A percentile compares a stretch with the other conserved stretches of the same genome.
These are phyloP conservation scores for Cystofilobasidium ferigula DNA, from an alignment of 768 basidiomycete species.

Conservation along the genomic window DNA sequence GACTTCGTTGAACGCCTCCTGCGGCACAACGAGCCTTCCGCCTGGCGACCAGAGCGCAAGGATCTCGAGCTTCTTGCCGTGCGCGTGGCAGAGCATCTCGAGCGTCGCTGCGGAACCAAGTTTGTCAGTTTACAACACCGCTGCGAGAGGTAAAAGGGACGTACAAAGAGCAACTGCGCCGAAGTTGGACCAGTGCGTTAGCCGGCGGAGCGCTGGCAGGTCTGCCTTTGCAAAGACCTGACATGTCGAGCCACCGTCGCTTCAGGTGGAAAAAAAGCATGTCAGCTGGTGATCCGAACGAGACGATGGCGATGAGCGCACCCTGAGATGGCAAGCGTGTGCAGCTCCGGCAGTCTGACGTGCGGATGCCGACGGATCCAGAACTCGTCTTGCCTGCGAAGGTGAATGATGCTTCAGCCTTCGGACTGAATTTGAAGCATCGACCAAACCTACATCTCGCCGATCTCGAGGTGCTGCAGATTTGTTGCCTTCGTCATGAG, in stretches of 20 bases:
- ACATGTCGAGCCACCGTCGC: not conserved
- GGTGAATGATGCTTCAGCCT: not conserved
- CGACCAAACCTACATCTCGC: conserved; percentile 11
- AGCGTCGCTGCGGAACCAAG: not conserved
- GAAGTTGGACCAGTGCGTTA: conserved; percentile 18
- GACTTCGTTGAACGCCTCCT: not conserved
- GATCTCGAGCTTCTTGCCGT: conserved; percentile 9
- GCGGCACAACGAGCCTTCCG: not conserved
- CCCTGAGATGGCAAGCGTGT: conserved; percentile 20
- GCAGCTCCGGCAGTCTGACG: conserved; percentile 11
- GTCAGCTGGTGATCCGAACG: not conserved
- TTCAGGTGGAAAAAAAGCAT: not conserved
- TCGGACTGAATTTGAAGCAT: not conserved
- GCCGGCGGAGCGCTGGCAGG: conserved; percentile 5
- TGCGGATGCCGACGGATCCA: not conserved
- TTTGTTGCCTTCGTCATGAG: not conserved
- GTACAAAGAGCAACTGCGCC: not conserved
- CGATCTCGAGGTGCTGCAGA: conserved; percentile 19
- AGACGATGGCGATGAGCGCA: not conserved
- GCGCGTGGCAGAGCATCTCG: not conserved
- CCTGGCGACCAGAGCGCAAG: conserved; percentile 8
- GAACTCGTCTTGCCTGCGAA: not conserved
- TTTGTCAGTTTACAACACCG: not conserved
- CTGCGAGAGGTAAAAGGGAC: not conserved
- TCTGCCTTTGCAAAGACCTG: conserved; percentile 6